phyloP scores from a whole-genome alignment of 352 stramenopile genomes.

The Peronospora farinosa region DNA sequence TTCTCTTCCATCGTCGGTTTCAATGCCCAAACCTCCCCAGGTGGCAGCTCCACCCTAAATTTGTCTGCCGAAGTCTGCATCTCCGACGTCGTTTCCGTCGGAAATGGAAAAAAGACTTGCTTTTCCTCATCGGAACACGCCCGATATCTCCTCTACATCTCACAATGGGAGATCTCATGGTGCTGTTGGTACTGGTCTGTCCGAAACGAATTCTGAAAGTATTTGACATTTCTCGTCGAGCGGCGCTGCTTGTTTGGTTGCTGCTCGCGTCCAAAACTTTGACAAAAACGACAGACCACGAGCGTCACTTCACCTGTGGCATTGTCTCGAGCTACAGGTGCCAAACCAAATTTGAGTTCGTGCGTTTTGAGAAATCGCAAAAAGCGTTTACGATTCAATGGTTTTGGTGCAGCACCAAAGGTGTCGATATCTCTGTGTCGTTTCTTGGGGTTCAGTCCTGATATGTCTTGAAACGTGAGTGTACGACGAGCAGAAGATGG shows the following conservation, averaged over 20 bases:
- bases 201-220: no score
- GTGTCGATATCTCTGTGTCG: background rate
- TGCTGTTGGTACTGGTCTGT: no score
- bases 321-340: constrained; percentile 42
- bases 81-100: constrained; percentile 1
- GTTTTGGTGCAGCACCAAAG: background rate
- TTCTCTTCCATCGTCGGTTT: constrained; percentile 19
- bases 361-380: constrained; percentile 44
- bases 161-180: constrained; percentile 47
- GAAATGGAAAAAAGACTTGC: constrained; percentile 39
- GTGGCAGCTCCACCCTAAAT: constrained; percentile 20
- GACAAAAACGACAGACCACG: no score
- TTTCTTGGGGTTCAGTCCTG: background rate
- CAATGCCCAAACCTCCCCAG: constrained; percentile 24
- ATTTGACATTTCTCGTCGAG: constrained; percentile 58
- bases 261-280: no score
- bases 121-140: constrained; percentile 37
- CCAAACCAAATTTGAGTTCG: constrained; percentile 48
- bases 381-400: background rate
- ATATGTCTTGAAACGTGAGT: background rate
- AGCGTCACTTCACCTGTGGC: constrained; percentile 35
- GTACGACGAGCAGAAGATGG: background rate
- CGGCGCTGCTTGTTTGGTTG: constrained; percentile 45
- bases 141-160: constrained; percentile 46
- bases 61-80: constrained; percentile 1